Evolutionary conservation across 768 basidiomycete species (phyloP).

Genomic region (Kwoniella dendrophila): DNA sequence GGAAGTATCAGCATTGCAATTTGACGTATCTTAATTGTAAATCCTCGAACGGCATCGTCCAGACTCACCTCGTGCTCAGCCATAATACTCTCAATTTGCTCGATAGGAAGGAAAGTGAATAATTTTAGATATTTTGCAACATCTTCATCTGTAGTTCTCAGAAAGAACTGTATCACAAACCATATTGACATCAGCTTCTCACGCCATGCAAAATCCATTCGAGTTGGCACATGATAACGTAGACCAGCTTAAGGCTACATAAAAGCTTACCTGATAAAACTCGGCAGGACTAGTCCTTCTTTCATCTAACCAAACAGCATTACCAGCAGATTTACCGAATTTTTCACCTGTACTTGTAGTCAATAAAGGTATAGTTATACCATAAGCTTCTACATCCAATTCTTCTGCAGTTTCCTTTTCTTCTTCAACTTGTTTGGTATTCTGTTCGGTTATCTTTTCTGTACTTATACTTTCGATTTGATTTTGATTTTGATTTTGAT

Average conservation of each 20-base stretch:
- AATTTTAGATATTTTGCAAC: slow-evolving; percentile 76
- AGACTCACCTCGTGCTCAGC: slow-evolving; percentile 63
- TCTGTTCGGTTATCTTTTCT: background rate
- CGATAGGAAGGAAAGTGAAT: slow-evolving; percentile 73
- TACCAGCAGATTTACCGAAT: slow-evolving; percentile 96
- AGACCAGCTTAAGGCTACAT: background rate
- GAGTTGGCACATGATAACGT: too few relatives aligned
- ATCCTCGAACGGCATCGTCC: background rate
- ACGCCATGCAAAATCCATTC: too few relatives aligned
- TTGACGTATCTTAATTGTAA: background rate
- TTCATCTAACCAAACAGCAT: slow-evolving; percentile 87
- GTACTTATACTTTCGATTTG: slow-evolving; percentile 60
- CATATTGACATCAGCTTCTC: slow-evolving; percentile 1
- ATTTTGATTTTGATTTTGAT: background rate
- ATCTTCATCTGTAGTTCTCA: slow-evolving; percentile 76
- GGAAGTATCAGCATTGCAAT: background rate
- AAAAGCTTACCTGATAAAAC: slow-evolving; percentile 78
- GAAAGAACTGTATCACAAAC: slow-evolving; percentile 71
- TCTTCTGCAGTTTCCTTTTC: slow-evolving; percentile 52
- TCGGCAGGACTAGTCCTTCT: slow-evolving; percentile 80
- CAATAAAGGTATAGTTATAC: slow-evolving; percentile 89
- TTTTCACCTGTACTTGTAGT: slow-evolving; percentile 88
- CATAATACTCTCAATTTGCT: slow-evolving; percentile 65
- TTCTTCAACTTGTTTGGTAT: slow-evolving; percentile 9
- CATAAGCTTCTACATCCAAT: slow-evolving; percentile 62